Evolutionary conservation across 2,329 filamentous ascomycete species (phyloP).

Genomic region (Westerdykella aurantiaca): DNA sequence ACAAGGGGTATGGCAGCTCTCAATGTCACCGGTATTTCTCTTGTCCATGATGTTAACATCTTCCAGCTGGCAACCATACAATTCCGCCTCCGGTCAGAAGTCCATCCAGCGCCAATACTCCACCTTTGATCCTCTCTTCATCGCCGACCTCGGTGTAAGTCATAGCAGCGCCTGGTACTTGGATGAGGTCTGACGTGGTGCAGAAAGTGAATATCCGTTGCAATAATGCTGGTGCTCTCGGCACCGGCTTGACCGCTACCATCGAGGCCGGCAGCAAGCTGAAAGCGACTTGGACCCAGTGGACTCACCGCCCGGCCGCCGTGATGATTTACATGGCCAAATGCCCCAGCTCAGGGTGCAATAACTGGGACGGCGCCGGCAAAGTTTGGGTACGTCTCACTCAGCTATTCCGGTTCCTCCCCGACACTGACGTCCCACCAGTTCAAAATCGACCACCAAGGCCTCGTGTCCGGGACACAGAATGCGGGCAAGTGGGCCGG

Average conservation of each 20-base stretch:
- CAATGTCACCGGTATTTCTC: not conserved
- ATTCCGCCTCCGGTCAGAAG: constrained; percentile 21
- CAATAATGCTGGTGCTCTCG: constrained; percentile 24
- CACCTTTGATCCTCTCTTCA: constrained; percentile 21
- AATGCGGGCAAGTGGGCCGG: constrained; percentile 47
- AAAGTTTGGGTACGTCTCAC: constrained; percentile 41
- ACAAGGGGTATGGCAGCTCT: constrained; percentile 17
- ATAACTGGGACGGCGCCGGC: constrained; percentile 46
- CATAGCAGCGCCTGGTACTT: no score
- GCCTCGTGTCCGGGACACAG: constrained; percentile 43
- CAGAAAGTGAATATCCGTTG: constrained; percentile 28
- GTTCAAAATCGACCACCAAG: constrained; percentile 55
- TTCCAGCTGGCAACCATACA: constrained; percentile 26
- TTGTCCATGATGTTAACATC: not conserved
- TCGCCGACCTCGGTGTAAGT: constrained; percentile 21
- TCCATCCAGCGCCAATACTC: constrained; percentile 26
- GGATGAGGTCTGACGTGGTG: not conserved
- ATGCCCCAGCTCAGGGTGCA: constrained; percentile 44
- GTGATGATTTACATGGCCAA: constrained; percentile 52
- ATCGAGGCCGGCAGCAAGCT: constrained; percentile 46
- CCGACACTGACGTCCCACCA: constrained; percentile 3
- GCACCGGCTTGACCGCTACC: constrained; percentile 38
- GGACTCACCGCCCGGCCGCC: constrained; percentile 53
- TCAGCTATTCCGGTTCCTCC: not conserved
- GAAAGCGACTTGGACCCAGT: constrained; percentile 50